Base-by-base conservation (phyloP, 352 stramenopile genomes). In the Phytopythium kandeliae region DNA sequence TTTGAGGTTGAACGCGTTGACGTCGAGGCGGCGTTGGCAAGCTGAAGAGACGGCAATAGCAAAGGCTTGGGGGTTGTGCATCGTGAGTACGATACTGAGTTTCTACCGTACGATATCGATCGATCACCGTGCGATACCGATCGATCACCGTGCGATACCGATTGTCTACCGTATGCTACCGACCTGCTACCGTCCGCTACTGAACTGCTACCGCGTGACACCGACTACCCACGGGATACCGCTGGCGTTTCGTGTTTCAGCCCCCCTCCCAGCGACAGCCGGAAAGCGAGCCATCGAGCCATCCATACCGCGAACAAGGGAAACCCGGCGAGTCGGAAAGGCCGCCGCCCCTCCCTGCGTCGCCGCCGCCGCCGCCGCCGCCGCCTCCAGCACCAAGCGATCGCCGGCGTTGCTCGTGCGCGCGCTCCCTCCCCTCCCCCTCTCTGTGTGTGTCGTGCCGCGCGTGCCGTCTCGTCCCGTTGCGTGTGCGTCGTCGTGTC, bases 371-470 rank as follows among this genome's bases (percentile, higher is more conserved):
- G n/a, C 40, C 22, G 1, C 2, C 6, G 2, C 22, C 4, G 8
- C 40, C 22, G 12, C 40, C 21, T n/a, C 21, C 40, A n/a, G 40
- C 22, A 25, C 4, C 38, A 19, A 17, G 34, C 17, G 34, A 38
- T 1, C 34, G 34, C 35, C 15, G 17, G 35, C 35, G 17, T 28
- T 11, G 21, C 21, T 11, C 38, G 4, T 10, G 37, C 37, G 11
- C 15, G 4, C 24, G 25, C 21, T 1, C 16, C 42, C 3, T 7
- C 24, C 25, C 42, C 15, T 3, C 15, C 4, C 10, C 28, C 6
- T 49, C 26, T 36, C 43, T 36, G 43, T 49, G 26, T 49, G 43
- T 49, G 43, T 34, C 43, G 43, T 49, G 17, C 26, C 26, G 43
- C 43, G 26, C 28, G 43, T 51, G 31, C 31, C 46, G 28, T 40